Evolutionary conservation across 1,284 basidiomycete genomes (phyloP), one percentile per base, ranked within the genome.

Genomic region (Ganoderma resinaceum): DNA sequence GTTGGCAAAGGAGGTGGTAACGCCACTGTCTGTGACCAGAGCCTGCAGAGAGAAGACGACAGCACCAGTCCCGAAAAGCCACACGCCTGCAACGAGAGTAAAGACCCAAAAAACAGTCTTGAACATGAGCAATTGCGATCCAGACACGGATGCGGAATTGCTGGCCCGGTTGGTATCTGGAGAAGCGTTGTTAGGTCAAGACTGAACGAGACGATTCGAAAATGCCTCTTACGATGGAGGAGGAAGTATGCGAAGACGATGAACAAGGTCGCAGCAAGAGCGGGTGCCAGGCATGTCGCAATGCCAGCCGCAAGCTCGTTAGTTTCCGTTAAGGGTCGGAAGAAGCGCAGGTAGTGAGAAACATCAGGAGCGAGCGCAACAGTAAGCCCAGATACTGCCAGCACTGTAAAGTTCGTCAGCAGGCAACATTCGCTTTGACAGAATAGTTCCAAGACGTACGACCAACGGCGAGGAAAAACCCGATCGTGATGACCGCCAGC

Each of bases 301-400:
- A 95, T 75, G 0, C 91, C 92, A 12, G 87, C 82, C 2, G 84
- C 85, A 55, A 93, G 75, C n/a, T 82, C 78, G 68, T 86, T 82
- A 20, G 82, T 77, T 11, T 80, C 80, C n/a, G 85, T 79, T 8
- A 94, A 77, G 1, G 86, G 82, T 43, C 80, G 73, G 64, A 95
- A 80, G 80, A 95, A 92, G 0, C 86, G 82, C 9, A 95, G 77
- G 72, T 89, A 91, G 77, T 93, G 87, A 2, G 87, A 86, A 65
- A 92, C 86, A 71, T 93, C 88, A 3, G 94, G 93, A 0, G 91
- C 89, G 23, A 85, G 84, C 31, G 88, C 85, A 20, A 94, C 80
- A 1, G 87, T 85, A 42, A 95, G 82, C 2, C 91, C 92, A 33
- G 88, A 83, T 18, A 89, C 88, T 37, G 92, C 92, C 14, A 88